These are phyloP conservation scores for Chlamydomonas schloesseri DNA, from an alignment of 139 green algal species.

Conservation along the genomic window DNA sequence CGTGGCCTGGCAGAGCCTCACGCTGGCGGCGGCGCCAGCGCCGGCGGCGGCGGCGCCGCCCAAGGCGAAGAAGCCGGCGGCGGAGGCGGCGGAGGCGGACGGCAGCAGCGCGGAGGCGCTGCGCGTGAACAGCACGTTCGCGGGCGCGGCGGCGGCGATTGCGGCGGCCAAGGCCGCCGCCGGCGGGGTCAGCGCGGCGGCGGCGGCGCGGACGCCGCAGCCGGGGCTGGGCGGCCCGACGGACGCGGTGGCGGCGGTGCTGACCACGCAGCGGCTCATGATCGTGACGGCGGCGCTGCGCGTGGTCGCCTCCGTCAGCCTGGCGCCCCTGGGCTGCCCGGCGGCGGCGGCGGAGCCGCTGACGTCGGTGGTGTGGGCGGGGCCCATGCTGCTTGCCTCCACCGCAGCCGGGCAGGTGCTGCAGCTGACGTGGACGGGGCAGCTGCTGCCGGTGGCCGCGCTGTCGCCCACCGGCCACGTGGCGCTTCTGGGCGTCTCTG, in stretches of 20 bases:
- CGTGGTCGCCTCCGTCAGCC: not conserved
- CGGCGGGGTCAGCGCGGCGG: not conserved
- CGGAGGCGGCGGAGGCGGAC: not conserved
- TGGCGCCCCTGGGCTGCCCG: not conserved
- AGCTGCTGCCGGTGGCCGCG: conserved; percentile 47
- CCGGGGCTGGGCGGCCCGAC: conserved; percentile 12
- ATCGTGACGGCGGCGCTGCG: conserved; percentile 50
- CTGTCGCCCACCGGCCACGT: conserved; percentile 27
- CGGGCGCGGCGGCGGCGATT: too few relatives aligned
- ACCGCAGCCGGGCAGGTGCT: conserved; percentile 55
- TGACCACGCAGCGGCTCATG: conserved; percentile 63
- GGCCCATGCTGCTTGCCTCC: conserved; percentile 57
- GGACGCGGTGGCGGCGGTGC: conserved; percentile 54
- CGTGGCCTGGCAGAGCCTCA: conserved; percentile 50
- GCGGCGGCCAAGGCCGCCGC: too few relatives aligned
- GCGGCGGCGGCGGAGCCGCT: conserved; percentile 37
- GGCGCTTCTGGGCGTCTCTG: conserved; percentile 53
- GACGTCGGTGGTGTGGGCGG: conserved; percentile 63
- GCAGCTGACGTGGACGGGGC: conserved; percentile 63
- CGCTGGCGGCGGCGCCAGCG: not conserved
- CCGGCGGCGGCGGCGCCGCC: not conserved
- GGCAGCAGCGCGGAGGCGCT: too few relatives aligned
- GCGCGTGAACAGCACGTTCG: too few relatives aligned
- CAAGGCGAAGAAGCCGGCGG: not conserved
- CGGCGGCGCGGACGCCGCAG: not conserved